Base-by-base conservation (phyloP, 2,329 filamentous ascomycete genomes). In the Chaetomium strumarium region DNA sequence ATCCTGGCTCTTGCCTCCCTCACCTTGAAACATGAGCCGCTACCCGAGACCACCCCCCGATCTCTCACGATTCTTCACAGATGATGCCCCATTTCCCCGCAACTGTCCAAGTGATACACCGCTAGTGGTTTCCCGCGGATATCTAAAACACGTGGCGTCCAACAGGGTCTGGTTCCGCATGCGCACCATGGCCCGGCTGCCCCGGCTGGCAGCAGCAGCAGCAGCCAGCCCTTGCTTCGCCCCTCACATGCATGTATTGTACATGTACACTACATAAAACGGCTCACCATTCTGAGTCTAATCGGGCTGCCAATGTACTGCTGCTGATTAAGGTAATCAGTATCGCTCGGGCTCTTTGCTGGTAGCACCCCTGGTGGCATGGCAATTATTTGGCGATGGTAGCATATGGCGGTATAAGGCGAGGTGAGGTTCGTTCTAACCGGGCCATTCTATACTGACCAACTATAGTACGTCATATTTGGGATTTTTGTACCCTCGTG, bases 91-190 rank as follows among this genome's bases (percentile, higher is more conserved):
- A n/a, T 17, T 17, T 29, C 31, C 10, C 36, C 11, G n/a, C 19
- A 10, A 2, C 10, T 31, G 24, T 46, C 19, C 5, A 9, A 17
- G 11, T 19, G 33, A 16, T 34, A 39, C 51, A 49, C 46, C 29
- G 46, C 40, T 13, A 14, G 46, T 41, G 51, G 46, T 14, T 53
- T 20, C 45, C 42, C 41, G 41, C 46, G 49, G 46, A 19, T 45
- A 37, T 14, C 13, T n/a, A 50, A 52, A 55, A 55, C 49, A 57
- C 52, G 55, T 57, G 55, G 55, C 55, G 55, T 55, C 55, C 55
- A 52, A 55, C 55, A 45, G 55, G 51, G 48, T 20, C 19, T 20
- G 19, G 36, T 54, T 43, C 51, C 47, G 54, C 40, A n/a, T 37
- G 45, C 39, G 17, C 16, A 9, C 24, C 29, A 12, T 48, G 16